A percentile compares a stretch with the other conserved stretches of the same genome.
phyloP scores from a whole-genome alignment of 805 yeast species.

The Metschnikowia noctiluminum region DNA sequence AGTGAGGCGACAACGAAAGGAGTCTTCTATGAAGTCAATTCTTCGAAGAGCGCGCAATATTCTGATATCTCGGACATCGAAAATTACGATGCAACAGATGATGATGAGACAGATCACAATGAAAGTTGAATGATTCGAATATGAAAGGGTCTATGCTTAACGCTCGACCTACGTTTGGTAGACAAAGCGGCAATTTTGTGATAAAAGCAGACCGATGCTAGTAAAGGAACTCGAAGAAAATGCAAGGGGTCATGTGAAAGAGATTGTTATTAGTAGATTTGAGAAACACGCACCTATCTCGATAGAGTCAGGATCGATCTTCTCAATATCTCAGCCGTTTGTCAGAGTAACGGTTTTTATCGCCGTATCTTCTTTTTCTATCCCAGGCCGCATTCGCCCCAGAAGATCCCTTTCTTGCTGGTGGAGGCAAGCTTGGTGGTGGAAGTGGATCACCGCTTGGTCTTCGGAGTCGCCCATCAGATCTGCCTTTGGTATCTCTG shows the following conservation, averaged over 20 bases:
- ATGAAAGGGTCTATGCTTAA: not conserved
- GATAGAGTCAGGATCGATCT: too few relatives aligned
- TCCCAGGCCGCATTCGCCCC: constrained; percentile 1
- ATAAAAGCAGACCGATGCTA: too few relatives aligned
- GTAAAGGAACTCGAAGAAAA: too few relatives aligned
- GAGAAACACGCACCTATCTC: too few relatives aligned
- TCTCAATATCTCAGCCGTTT: constrained; percentile 29
- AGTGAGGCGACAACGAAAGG: not conserved
- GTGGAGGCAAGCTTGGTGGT: constrained; percentile 17
- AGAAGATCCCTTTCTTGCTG: constrained; percentile 7
- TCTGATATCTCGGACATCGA: constrained; percentile 8
- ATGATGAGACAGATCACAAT: not conserved
- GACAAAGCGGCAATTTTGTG: too few relatives aligned
- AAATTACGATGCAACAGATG: not conserved
- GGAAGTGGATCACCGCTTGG: constrained; percentile 15
- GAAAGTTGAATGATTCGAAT: not conserved
- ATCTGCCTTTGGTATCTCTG: constrained; percentile 6
- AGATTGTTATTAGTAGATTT: too few relatives aligned
- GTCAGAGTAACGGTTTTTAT: constrained; percentile 24
- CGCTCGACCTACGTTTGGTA: too few relatives aligned
- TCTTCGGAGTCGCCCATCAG: constrained; percentile 1
- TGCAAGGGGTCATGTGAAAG: too few relatives aligned
- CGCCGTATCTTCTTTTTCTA: constrained; percentile 25
- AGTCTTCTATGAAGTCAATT: not conserved
- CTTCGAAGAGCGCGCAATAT: constrained; percentile 1